Evolutionary conservation across 495 filamentous ascomycete species (phyloP).

Genomic region (Melanomma pulvis-pyrius): DNA sequence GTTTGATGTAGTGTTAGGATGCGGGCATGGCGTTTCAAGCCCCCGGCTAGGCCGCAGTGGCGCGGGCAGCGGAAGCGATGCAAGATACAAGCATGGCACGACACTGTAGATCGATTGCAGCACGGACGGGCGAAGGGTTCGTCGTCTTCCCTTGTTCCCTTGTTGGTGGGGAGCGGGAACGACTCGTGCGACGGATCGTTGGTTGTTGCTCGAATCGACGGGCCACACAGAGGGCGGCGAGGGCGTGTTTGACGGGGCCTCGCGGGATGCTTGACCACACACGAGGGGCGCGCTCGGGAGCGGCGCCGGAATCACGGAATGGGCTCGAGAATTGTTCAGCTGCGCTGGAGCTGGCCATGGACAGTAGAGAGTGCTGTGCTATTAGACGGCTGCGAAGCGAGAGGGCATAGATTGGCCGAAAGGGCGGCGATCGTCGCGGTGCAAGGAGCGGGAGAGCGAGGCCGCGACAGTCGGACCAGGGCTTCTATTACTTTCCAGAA

Average conservation of each 20-base stretch:
- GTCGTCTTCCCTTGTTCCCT: no score
- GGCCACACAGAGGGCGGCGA: neutral
- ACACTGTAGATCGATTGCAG: constrained; percentile 35
- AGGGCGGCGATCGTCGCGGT: constrained; percentile 8
- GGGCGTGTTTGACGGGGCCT: neutral
- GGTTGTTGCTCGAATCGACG: neutral
- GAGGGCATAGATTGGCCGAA: constrained; percentile 22
- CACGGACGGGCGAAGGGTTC: constrained; percentile 27
- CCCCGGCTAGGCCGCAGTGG: constrained; percentile 23
- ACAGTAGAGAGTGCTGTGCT: neutral
- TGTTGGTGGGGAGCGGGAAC: constrained; percentile 31
- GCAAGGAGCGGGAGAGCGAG: neutral
- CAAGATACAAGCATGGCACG: constrained; percentile 34
- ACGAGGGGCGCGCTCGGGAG: neutral
- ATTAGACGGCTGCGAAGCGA: neutral
- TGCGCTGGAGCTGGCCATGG: constrained; percentile 7
- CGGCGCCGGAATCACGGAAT: constrained; percentile 23
- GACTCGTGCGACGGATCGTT: constrained; percentile 32
- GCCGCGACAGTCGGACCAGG: constrained; percentile 7
- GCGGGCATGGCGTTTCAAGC: constrained; percentile 37
- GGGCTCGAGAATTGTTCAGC: constrained; percentile 17
- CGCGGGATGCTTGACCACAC: neutral
- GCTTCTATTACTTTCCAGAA: constrained; percentile 23
- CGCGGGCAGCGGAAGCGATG: constrained; percentile 36
- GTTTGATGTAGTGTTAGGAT: constrained; percentile 17